Conservation (phyloP, 768 basidiomycete species). For the Serendipita sp. region DNA sequence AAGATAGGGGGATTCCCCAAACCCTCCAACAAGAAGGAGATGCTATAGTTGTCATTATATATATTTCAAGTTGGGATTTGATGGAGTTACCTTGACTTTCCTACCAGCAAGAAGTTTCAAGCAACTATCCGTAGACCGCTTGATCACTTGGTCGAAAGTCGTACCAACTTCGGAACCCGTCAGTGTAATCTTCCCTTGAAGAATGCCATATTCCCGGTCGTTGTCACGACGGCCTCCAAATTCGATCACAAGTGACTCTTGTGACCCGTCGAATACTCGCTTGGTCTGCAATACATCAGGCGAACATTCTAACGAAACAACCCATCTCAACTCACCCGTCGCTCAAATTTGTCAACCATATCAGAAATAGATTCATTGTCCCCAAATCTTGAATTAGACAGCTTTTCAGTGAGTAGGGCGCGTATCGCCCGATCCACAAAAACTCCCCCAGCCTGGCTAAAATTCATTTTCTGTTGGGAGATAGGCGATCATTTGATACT, state of each 20-base stretch:
- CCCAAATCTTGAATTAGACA: neutral
- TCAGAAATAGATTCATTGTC: conserved; percentile 3
- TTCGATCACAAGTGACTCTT: neutral
- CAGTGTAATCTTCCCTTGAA: neutral
- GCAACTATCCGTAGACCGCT: neutral
- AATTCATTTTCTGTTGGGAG: neutral
- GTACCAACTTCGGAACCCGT: neutral
- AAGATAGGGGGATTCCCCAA: conserved; percentile 5
- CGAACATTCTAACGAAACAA: no score
- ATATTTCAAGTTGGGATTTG: neutral
- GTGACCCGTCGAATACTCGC: neutral
- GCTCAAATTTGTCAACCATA: conserved; percentile 6
- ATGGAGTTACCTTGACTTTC: neutral
- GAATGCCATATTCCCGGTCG: neutral
- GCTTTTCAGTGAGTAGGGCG: conserved; percentile 1
- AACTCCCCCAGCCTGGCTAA: neutral
- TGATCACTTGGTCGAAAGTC: neutral
- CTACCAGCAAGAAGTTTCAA: neutral
- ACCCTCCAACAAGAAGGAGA: conserved; percentile 5
- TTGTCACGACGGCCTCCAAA: neutral
- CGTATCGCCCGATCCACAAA: conserved; percentile 1
- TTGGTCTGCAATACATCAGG: neutral
- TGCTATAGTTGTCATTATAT: neutral
- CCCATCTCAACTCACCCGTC: neutral
- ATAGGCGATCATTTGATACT: neutral